These are phyloP conservation scores for Pyrenophora seminiperda DNA, from an alignment of 2,329 filamentous ascomycete genomes.

Conservation along the genomic window DNA sequence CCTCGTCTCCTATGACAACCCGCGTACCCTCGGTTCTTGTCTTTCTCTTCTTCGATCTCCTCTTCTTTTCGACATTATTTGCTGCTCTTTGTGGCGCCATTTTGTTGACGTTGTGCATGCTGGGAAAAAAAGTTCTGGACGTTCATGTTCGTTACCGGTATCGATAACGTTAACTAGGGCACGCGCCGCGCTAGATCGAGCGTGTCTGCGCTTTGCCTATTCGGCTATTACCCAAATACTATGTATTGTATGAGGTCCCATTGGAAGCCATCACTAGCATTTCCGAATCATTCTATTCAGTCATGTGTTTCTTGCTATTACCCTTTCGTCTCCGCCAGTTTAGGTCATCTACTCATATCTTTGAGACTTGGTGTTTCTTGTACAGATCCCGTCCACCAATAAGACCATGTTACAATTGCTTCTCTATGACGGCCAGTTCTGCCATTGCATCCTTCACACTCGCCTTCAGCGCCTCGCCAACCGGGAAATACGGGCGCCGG, in stretches of 20 bases:
- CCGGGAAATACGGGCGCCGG: conserved; percentile 36
- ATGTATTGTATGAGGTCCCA: too few species aligned
- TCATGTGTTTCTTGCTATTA: too few species aligned
- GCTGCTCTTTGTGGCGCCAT: conserved; percentile 32
- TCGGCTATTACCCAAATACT: background rate
- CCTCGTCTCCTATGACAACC: background rate
- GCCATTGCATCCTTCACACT: conserved; percentile 33
- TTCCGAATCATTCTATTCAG: too few species aligned
- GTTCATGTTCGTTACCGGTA: conserved; percentile 32
- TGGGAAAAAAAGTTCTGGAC: conserved; percentile 29
- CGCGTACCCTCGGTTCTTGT: conserved; percentile 36
- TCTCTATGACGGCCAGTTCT: conserved; percentile 36
- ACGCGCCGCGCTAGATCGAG: conserved; percentile 13
- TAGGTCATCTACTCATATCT: too few species aligned
- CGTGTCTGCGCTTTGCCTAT: conserved; percentile 4
- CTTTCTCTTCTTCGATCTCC: conserved; percentile 38
- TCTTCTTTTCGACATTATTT: conserved; percentile 29
- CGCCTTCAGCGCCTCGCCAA: conserved; percentile 30
- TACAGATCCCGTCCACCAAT: too few species aligned
- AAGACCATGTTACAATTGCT: conserved; percentile 7
- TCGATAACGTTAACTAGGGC: too few species aligned
- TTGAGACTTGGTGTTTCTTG: too few species aligned
- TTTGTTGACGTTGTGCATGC: conserved; percentile 6
- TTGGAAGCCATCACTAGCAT: too few species aligned
- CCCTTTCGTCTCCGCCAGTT: too few species aligned